These are phyloP conservation scores for Amphichorda felina DNA, from an alignment of 2,329 filamentous ascomycete species.

Conservation along the genomic window DNA sequence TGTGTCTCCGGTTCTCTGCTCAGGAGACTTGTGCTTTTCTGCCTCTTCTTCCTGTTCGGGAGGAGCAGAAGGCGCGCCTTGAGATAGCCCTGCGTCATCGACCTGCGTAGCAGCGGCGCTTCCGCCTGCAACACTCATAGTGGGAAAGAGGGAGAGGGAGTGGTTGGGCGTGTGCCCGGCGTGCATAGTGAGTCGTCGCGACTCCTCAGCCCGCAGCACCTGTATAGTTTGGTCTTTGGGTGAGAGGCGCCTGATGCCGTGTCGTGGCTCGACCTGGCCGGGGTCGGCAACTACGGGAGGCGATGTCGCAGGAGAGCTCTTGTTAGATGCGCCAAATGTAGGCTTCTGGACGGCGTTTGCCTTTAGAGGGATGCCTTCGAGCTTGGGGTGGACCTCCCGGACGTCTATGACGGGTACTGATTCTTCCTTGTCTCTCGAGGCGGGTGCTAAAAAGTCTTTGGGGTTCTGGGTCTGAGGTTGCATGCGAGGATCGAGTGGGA, in stretches of 20 bases:
- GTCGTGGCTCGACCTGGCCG: conserved; percentile 7
- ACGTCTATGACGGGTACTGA: conserved; percentile 42
- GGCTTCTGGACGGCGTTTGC: conserved; percentile 37
- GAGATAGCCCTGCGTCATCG: conserved; percentile 15
- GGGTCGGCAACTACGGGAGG: conserved; percentile 12
- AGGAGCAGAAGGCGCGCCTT: conserved; percentile 6
- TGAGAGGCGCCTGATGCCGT: conserved; percentile 12
- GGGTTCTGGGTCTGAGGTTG: conserved; percentile 22
- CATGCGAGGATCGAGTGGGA: conserved; percentile 31
- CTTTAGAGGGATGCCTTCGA: conserved; percentile 49
- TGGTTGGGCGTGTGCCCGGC: conserved; percentile 53
- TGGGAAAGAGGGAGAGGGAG: conserved; percentile 39
- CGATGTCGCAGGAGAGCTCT: conserved; percentile 15
- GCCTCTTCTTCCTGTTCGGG: background rate
- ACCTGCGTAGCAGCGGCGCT: conserved; percentile 13
- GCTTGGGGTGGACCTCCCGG: conserved; percentile 41
- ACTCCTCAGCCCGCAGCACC: conserved; percentile 33
- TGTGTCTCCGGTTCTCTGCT: background rate
- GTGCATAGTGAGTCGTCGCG: conserved; percentile 44
- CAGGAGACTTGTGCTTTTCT: background rate
- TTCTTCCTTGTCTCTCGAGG: conserved; percentile 15
- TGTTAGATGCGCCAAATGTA: conserved; percentile 32
- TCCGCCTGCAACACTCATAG: conserved; percentile 26
- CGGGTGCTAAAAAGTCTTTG: conserved; percentile 22
- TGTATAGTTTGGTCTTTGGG: conserved; percentile 31